These are phyloP conservation scores for Thozetella sp. DNA, from an alignment of 495 filamentous ascomycete species.

Conservation along the genomic window DNA sequence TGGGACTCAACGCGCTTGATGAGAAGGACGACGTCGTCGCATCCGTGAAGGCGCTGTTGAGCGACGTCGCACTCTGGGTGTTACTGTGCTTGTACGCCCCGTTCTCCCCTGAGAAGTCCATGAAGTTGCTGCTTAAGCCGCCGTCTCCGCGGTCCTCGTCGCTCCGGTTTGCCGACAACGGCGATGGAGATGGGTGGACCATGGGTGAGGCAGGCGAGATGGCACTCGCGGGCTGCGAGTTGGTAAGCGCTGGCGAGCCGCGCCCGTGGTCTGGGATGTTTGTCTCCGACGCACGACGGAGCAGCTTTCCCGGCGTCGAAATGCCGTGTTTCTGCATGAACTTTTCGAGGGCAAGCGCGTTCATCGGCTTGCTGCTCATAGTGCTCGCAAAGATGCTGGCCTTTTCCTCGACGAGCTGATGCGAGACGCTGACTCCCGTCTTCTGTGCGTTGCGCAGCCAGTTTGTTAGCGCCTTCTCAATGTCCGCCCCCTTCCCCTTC, in stretches of 20 bases:
- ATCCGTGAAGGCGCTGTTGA: slow-evolving; percentile 60
- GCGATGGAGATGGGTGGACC: slow-evolving; percentile 63
- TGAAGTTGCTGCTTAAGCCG: slow-evolving; percentile 39
- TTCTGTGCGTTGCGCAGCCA: slow-evolving; percentile 83
- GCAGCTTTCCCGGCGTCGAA: slow-evolving; percentile 58
- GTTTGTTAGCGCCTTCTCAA: slow-evolving; percentile 90
- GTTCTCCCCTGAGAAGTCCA: slow-evolving; percentile 50
- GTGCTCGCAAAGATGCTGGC: slow-evolving; percentile 83
- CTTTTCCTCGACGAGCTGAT: slow-evolving; percentile 85
- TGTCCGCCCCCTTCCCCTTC: slow-evolving; percentile 92
- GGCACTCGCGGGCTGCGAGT: slow-evolving; percentile 67
- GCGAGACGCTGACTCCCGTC: slow-evolving; percentile 75
- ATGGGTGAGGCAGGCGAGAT: slow-evolving; percentile 76
- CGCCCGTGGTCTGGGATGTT: slow-evolving; percentile 61
- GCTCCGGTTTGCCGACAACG: slow-evolving; percentile 67
- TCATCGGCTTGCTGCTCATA: slow-evolving; percentile 73
- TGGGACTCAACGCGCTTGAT: slow-evolving; percentile 77
- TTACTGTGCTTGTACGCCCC: slow-evolving; percentile 55
- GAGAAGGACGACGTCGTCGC: slow-evolving; percentile 69
- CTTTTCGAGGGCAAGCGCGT: slow-evolving; percentile 85
- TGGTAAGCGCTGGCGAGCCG: slow-evolving; percentile 53
- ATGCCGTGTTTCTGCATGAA: slow-evolving; percentile 94
- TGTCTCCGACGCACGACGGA: slow-evolving; percentile 71
- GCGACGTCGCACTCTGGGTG: slow-evolving; percentile 56
- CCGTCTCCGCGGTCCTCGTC: slow-evolving; percentile 58